Evolutionary conservation across 2,329 filamentous ascomycete genomes (phyloP).

Genomic region (Stagonosporopsis chrysanthemi): DNA sequence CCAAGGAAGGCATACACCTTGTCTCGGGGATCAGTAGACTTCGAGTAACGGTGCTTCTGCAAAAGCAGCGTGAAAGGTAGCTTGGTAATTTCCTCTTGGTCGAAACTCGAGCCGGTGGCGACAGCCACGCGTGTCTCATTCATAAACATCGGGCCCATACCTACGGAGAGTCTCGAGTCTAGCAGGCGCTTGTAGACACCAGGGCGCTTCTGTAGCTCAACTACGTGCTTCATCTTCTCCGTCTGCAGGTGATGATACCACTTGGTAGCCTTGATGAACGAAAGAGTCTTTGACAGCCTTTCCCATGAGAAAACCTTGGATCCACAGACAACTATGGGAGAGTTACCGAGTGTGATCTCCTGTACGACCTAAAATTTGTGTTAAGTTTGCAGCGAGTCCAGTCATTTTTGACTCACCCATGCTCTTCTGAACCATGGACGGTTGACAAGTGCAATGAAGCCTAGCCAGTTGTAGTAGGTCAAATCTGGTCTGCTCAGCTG

Average conservation of each 20-base stretch:
- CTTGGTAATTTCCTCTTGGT: constrained; percentile 2
- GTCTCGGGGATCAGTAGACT: constrained; percentile 38
- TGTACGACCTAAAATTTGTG: constrained; percentile 31
- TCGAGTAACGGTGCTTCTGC: constrained; percentile 34
- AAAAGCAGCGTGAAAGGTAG: constrained; percentile 30
- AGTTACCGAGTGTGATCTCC: constrained; percentile 37
- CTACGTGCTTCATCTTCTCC: constrained; percentile 35
- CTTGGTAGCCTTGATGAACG: constrained; percentile 32
- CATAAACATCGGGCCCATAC: constrained; percentile 35
- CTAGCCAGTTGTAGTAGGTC: constrained; percentile 33
- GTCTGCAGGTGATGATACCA: constrained; percentile 40
- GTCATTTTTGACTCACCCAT: constrained; percentile 28
- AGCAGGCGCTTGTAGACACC: constrained; percentile 33
- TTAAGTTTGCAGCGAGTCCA: background rate
- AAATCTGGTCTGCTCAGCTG: constrained; percentile 16
- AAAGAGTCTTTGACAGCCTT: constrained; percentile 32
- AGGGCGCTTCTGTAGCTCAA: constrained; percentile 21
- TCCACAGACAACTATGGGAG: constrained; percentile 31
- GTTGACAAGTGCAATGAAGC: constrained; percentile 39
- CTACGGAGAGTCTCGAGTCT: constrained; percentile 15
- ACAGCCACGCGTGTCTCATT: constrained; percentile 29
- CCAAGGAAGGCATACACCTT: constrained; percentile 42
- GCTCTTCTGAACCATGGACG: constrained; percentile 40
- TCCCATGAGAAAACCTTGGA: constrained; percentile 29
- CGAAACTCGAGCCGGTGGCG: background rate